Base-by-base conservation (phyloP, 2,329 filamentous ascomycete species). In the Fusarium anguioides region DNA sequence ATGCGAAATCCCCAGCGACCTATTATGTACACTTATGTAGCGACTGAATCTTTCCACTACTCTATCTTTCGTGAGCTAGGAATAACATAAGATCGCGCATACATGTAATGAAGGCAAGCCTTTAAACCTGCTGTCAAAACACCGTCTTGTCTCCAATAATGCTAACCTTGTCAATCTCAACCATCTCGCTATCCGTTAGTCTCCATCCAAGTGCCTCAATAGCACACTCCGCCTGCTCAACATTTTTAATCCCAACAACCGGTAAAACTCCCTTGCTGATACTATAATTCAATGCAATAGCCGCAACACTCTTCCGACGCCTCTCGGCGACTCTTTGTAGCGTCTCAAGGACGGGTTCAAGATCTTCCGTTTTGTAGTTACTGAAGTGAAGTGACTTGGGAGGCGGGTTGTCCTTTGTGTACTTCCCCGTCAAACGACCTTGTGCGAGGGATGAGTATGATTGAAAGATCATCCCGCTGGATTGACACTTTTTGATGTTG, bases 181-280 rank as follows among this genome's bases (percentile, higher is more conserved):
- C 17, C 1, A 64, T 48, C 17, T 63, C 51, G 6, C 8, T 11
- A 2, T 58, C 24, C 5, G 45, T 51, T 11, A 64, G 46, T 1
- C 60, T 40, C 60, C 58, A 64, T 18, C 51, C 58, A 8, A 63
- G 36, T 2, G 60, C 40, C 3, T 63, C 51, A 4, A 64, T 58
- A 1, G 51, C 58, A 11, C 35, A 37, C 0, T 63, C 21, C 1
- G 60, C 60, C 26, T 64, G 60, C 5, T 42, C 24, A 2, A 63
- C 50, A 3, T 51, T 64, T 8, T 58, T 56, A 1, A 64, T 63
- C 2, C 60, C 58, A 37, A 64, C 58, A 12, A 63, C 41, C 0
- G 60, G 60, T 0, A 63, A 3, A 2, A 33, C 51, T 0, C 58
- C 58, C 17, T 63, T 64, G 17, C 60, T 64, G 0, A 64, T 42